Conservation (phyloP, 768 basidiomycete genomes). For the Cubamyces sp. region DNA sequence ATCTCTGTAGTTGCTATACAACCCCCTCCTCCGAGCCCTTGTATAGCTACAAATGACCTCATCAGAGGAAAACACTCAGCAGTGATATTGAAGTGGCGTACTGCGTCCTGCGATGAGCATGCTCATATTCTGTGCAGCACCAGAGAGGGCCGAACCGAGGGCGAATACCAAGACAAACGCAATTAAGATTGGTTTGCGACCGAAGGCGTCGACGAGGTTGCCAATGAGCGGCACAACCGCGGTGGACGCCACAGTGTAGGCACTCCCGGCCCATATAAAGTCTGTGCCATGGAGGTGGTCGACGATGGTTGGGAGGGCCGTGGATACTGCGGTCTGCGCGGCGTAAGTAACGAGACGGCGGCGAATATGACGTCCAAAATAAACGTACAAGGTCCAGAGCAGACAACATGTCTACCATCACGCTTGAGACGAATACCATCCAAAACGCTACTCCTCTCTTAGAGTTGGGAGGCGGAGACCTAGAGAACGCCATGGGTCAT, state of each 20-base stretch:
- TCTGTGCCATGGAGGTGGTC: conserved; percentile 26
- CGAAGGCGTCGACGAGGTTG: conserved; percentile 39
- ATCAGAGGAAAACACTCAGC: not conserved
- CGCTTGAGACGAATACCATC: conserved; percentile 13
- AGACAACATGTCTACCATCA: conserved; percentile 8
- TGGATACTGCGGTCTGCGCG: conserved; percentile 23
- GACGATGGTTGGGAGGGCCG: conserved; percentile 28
- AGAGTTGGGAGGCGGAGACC: not conserved
- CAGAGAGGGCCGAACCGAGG: conserved; percentile 45
- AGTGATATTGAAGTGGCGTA: not conserved
- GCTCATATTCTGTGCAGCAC: conserved; percentile 42
- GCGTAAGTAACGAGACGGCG: too few relatives aligned
- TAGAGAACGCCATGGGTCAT: too few relatives aligned
- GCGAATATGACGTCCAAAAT: too few relatives aligned
- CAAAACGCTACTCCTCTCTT: conserved; percentile 13
- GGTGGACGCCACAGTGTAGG: conserved; percentile 40
- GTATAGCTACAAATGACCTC: conserved; percentile 19
- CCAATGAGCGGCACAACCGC: conserved; percentile 41
- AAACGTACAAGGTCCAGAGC: conserved; percentile 9
- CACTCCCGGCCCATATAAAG: conserved; percentile 33
- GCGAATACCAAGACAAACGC: conserved; percentile 38
- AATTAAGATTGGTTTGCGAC: conserved; percentile 38
- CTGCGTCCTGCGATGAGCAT: conserved; percentile 45
- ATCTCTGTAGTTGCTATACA: conserved; percentile 27
- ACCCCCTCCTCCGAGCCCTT: conserved; percentile 33